A percentile compares a stretch with the other conserved stretches of the same genome.
These are phyloP conservation scores for Trichophyton simii DNA, from an alignment of 2,329 filamentous ascomycete genomes.

Conservation along the genomic window DNA sequence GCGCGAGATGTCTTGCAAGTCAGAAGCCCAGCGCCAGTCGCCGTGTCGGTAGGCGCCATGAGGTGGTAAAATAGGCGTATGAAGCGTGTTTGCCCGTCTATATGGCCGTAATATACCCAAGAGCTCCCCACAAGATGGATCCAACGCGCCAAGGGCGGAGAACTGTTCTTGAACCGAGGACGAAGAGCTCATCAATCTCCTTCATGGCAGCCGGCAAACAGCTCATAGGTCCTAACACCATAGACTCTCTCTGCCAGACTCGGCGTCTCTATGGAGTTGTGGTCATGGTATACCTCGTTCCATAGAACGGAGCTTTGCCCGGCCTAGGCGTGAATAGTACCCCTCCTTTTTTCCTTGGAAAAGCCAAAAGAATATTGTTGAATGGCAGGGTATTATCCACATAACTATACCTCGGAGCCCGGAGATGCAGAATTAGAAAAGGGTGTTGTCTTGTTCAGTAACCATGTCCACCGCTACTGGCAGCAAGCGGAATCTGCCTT, in stretches of 20 bases:
- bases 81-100: neutral
- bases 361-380: neutral
- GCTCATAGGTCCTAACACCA: neutral
- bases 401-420: neutral
- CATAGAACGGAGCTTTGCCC: neutral
- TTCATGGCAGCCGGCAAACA: neutral
- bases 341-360: neutral
- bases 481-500: neutral
- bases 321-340: neutral
- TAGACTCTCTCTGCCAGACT: neutral
- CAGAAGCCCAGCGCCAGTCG: neutral
- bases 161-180: neutral
- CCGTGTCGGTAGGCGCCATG: neutral
- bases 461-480: neutral
- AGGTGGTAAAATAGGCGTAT: neutral
- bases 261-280: neutral
- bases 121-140: neutral
- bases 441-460: neutral
- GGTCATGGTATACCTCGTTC: neutral
- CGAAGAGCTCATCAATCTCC: neutral
- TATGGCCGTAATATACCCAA: neutral
- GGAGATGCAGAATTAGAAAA: neutral
- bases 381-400: neutral
- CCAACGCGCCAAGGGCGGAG: neutral
- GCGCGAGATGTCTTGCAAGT: neutral